Evolutionary conservation across 78 protist species (phyloP), one percentile per base, ranked within the genome.

Genomic region (Dictyostelium purpureum): DNA sequence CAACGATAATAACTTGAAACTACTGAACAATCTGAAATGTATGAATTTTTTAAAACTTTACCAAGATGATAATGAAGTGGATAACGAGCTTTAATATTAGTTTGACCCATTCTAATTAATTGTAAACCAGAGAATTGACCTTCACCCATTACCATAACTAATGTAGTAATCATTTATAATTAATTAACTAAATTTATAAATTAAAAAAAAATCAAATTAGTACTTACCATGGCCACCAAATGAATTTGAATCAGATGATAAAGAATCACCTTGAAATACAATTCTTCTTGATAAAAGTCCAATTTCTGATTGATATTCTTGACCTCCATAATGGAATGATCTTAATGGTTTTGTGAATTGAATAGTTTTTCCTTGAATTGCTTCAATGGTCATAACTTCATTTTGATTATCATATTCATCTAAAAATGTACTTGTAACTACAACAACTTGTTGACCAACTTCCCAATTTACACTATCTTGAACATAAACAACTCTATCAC

Each of bases 221-320:
- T n/a, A n/a, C n/a, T n/a, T n/a, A n/a, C n/a, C 81, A 37, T 90
- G 83, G 12, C 90, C 95, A 67, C 95, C 95, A 45, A 76, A 71
- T 24, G 1, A 16, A 31, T 56, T 56, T 2, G 76, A 10, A 16
- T 76, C 69, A 45, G 85, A 76, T 57, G 56, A 38, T 5, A 1
- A 5, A 9, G 77, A 45, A 52, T 6, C 77, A 38, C 88, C 89
- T 40, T 67, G 70, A 14, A 93, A 33, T 33, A 43, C 33, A 18
- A 93, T 88, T 14, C 87, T 33, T 33, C 97, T 42, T 21, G 93
- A 21, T 24, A 96, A 88, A 4, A 93, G 77, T 6, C 66, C 97
- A 33, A 96, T 94, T 63, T 96, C 98, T 14, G 91, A 96, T 52
- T 94, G 98, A 59, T 90, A 96, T 56, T 87, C 97, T 42, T 38